Conservation (phyloP, 2,329 filamentous ascomycete species). For the Cryphonectria carpinicola region DNA sequence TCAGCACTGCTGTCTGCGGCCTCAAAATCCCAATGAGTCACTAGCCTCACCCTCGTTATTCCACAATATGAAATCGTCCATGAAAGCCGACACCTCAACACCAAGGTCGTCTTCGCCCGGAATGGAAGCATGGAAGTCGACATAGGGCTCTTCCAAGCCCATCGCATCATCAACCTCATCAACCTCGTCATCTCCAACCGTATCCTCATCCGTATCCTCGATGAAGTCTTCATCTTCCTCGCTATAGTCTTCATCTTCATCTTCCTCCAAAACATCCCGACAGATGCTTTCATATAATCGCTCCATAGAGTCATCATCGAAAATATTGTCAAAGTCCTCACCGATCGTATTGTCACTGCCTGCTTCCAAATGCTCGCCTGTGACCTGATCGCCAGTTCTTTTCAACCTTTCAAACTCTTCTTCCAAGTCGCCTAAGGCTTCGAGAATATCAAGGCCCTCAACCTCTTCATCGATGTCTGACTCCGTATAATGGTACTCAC, state of each 20-base stretch:
- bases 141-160: not conserved
- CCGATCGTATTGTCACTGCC: not conserved
- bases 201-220: not conserved
- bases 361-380: not conserved
- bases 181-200: not conserved
- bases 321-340: not conserved
- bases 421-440: too few species aligned
- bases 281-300: not conserved
- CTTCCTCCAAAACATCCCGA: accelerated
- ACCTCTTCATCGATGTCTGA: not conserved
- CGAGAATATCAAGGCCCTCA: accelerated
- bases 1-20: not conserved
- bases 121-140: not conserved
- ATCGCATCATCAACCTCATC: not conserved
- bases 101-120: not conserved
- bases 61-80: not conserved
- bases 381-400: not conserved
- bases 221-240: not conserved
- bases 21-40: not conserved
- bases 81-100: not conserved
- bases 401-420: too few species aligned
- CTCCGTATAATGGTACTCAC: not conserved
- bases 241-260: not conserved
- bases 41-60: not conserved
- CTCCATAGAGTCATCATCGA: not conserved